Conservation (phyloP, 148 eudicot species). For the Silene latifolia region DNA sequence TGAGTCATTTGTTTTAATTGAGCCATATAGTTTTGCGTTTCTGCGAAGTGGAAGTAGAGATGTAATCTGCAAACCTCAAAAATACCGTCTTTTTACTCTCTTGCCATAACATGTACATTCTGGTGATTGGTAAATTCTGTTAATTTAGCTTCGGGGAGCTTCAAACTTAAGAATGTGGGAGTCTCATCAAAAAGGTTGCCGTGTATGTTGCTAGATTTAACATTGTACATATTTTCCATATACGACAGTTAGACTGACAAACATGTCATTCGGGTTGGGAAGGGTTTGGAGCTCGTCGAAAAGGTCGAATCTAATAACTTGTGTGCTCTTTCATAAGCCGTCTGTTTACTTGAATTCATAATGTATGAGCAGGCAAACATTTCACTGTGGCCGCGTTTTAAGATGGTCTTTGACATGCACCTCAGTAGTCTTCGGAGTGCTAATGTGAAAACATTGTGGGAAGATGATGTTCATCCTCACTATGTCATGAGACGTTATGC, state of each 20-base stretch:
- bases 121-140: too few relatives aligned
- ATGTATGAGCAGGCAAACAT: conserved; percentile 72
- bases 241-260: not conserved
- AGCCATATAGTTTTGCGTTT: not conserved
- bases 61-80: too few relatives aligned
- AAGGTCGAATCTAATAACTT: not conserved
- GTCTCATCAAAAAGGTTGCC: too few relatives aligned
- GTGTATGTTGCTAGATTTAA: too few relatives aligned
- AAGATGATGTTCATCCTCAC: conserved; percentile 98
- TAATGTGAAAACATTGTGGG: conserved; percentile 83
- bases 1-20: not conserved
- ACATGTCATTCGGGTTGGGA: not conserved
- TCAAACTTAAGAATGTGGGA: too few relatives aligned
- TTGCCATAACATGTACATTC: not conserved
- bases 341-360: conserved; percentile 6
- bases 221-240: not conserved
- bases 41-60: too few relatives aligned
- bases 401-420: conserved; percentile 98
- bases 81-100: not conserved
- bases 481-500: conserved; percentile 97
- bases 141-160: not conserved
- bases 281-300: not conserved
- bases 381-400: conserved; percentile 96
- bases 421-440: conserved; percentile 84
- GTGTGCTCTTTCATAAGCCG: not conserved